phyloP scores from a whole-genome alignment of 2,329 filamentous ascomycete genomes.

The Aspergillus sp. region DNA sequence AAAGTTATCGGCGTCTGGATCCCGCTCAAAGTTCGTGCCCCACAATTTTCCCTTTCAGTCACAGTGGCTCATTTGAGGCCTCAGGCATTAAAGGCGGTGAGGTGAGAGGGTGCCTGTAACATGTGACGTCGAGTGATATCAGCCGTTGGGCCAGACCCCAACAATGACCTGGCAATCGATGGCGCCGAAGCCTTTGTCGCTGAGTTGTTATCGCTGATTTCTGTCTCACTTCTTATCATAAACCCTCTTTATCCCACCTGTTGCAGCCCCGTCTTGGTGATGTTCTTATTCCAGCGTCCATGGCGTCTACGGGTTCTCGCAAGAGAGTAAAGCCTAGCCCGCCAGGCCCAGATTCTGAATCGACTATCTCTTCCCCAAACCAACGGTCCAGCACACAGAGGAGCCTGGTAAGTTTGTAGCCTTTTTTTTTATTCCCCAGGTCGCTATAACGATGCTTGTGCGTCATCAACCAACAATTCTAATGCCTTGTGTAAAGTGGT shows the following conservation, averaged over 20 bases:
- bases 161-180: constrained; percentile 3
- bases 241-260: constrained; percentile 6
- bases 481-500: constrained; percentile 41
- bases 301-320: constrained; percentile 48
- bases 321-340: constrained; percentile 50
- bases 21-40: neutral
- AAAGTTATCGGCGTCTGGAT: constrained; percentile 30
- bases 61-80: constrained; percentile 21
- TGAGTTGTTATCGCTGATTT: neutral
- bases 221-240: neutral
- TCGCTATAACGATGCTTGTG: constrained; percentile 16
- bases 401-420: constrained; percentile 34
- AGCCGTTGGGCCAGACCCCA: constrained; percentile 18
- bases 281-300: constrained; percentile 38
- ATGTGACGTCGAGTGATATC: constrained; percentile 41
- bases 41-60: constrained; percentile 23
- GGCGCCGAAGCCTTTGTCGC: neutral
- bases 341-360: constrained; percentile 36
- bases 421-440: neutral
- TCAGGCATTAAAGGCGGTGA: constrained; percentile 32
- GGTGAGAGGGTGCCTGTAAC: constrained; percentile 12
- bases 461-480: neutral
- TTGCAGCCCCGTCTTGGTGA: constrained; percentile 32
- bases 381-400: constrained; percentile 32
- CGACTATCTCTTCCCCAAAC: constrained; percentile 25